Percentiles rank a stretch among this genome's conserved stretches.
These are phyloP conservation scores for Cryptococcus jaspeensis DNA, from an alignment of 1,284 basidiomycete species.

Conservation along the genomic window DNA sequence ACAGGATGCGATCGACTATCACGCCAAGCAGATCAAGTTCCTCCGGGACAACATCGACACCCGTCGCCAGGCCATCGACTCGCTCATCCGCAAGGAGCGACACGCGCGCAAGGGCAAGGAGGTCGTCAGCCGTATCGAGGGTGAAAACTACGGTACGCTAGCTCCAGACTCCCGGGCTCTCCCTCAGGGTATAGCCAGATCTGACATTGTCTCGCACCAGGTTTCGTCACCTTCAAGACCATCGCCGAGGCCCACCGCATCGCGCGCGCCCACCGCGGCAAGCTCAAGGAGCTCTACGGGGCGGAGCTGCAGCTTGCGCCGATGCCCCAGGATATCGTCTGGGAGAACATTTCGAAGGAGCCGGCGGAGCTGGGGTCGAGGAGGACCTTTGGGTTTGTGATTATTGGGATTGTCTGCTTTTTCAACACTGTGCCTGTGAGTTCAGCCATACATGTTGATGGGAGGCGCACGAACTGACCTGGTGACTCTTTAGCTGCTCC, in stretches of 20 bases:
- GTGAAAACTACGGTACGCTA: constrained; percentile 71
- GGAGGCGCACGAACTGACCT: neutral
- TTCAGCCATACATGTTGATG: neutral
- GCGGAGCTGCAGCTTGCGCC: constrained; percentile 44
- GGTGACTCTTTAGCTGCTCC: constrained; percentile 22
- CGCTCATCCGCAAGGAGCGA: constrained; percentile 49
- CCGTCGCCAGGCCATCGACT: constrained; percentile 70
- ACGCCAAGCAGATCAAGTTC: constrained; percentile 64
- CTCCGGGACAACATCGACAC: constrained; percentile 71
- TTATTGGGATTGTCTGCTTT: constrained; percentile 74
- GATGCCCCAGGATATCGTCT: constrained; percentile 59
- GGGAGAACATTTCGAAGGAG: constrained; percentile 79
- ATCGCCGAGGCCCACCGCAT: constrained; percentile 72
- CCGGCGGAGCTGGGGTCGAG: constrained; percentile 66
- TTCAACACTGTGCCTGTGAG: constrained; percentile 80
- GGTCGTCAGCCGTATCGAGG: constrained; percentile 39
- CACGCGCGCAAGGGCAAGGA: constrained; percentile 36
- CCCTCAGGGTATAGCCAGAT: neutral
- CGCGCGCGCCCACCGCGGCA: constrained; percentile 45
- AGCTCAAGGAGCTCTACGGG: constrained; percentile 46
- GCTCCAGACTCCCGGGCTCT: neutral
- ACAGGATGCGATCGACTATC: constrained; percentile 76
- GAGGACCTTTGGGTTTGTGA: constrained; percentile 69
- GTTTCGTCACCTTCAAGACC: constrained; percentile 89
- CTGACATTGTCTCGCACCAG: constrained; percentile 9